Conservation (phyloP, 208 protist species). For the Trypanosoma rangeli region DNA sequence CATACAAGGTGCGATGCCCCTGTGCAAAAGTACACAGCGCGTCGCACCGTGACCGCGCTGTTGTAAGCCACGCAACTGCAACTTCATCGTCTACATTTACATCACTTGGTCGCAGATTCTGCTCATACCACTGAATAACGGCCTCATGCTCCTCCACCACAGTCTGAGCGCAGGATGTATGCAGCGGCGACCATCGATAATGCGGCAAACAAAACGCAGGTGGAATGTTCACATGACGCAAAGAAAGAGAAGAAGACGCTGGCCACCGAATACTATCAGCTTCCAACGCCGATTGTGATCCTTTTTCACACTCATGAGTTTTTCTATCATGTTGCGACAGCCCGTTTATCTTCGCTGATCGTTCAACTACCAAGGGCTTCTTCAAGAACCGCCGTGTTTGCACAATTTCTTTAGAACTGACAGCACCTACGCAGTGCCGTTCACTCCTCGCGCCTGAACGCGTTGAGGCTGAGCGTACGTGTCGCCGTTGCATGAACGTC, state of each 20-base stretch:
- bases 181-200: slow-evolving; percentile 24
- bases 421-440: background rate
- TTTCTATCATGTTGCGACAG: background rate
- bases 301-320: background rate
- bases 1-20: slow-evolving; percentile 13
- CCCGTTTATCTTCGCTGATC: background rate
- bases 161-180: slow-evolving; percentile 9
- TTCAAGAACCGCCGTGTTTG: background rate
- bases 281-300: background rate
- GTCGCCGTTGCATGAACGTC: background rate
- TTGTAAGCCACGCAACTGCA: background rate
- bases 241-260: background rate
- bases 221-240: background rate
- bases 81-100: background rate
- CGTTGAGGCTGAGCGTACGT: background rate
- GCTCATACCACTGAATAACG: slow-evolving; percentile 11
- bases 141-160: slow-evolving; percentile 15
- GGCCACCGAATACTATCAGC: background rate
- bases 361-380: background rate
- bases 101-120: background rate
- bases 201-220: slow-evolving; percentile 10
- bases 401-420: background rate
- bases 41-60: background rate
- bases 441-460: background rate
- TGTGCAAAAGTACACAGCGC: slow-evolving; percentile 7